Percentiles rank a stretch among this genome's conserved stretches.
phyloP scores from a whole-genome alignment of 495 filamentous ascomycete species.

The Talaromyces thailandensis region DNA sequence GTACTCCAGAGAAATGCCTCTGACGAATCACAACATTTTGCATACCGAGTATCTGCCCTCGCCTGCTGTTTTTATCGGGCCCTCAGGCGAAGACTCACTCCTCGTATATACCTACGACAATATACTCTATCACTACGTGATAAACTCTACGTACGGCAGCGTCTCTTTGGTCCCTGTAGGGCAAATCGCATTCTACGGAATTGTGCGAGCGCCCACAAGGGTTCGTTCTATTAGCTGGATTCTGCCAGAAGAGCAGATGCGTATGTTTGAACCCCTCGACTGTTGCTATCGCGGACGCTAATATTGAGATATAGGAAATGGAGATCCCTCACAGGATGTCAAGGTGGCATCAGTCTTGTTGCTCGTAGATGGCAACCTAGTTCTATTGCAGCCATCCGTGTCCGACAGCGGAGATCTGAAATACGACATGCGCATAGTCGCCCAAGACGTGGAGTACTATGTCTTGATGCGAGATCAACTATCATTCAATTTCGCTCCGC shows the following conservation, averaged over 20 bases:
- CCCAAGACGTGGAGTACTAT: slow-evolving; percentile 93
- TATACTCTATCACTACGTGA: slow-evolving; percentile 87
- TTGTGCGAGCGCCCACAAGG: slow-evolving; percentile 84
- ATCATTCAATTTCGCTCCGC: slow-evolving; percentile 36
- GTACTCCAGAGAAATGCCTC: slow-evolving; percentile 75
- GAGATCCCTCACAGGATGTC: slow-evolving; percentile 94
- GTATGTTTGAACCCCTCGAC: slow-evolving; percentile 30
- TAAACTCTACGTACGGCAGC: slow-evolving; percentile 56
- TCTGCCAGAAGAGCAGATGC: slow-evolving; percentile 80
- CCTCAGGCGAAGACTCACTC: slow-evolving; percentile 86
- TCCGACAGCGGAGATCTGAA: slow-evolving; percentile 71
- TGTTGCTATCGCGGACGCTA: background rate
- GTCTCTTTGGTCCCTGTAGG: slow-evolving; percentile 85
- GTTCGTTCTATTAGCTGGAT: slow-evolving; percentile 95
- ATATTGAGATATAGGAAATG: slow-evolving; percentile 46
- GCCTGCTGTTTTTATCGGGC: slow-evolving; percentile 76
- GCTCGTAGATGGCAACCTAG: slow-evolving; percentile 90
- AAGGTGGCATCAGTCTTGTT: slow-evolving; percentile 90
- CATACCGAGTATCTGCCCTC: slow-evolving; percentile 70
- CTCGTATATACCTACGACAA: slow-evolving; percentile 97
- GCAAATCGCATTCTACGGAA: slow-evolving; percentile 93
- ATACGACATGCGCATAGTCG: slow-evolving; percentile 96
- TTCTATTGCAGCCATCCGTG: slow-evolving; percentile 77
- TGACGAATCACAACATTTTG: slow-evolving; percentile 65
- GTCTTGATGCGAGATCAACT: slow-evolving; percentile 81